Base-by-base conservation (phyloP, 176 grass and related monocot genomes). In the Cenchrus americanus region DNA sequence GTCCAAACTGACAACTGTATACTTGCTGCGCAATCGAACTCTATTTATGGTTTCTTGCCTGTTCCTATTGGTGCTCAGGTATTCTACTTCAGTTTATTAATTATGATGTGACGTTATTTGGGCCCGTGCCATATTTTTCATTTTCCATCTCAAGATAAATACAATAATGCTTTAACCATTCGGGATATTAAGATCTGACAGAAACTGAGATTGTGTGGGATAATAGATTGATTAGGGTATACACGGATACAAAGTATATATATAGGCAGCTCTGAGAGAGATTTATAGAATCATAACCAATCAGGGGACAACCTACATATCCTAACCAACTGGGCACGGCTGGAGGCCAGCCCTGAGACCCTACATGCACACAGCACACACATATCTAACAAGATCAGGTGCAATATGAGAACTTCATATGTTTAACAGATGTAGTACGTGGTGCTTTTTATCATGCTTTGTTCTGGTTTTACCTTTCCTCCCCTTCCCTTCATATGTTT, bases 11-110 rank as follows among this genome's bases (percentile, higher is more conserved):
- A 94, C 73, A 94, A 88, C 68, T 96, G 83, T 75, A 83, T 99
- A 90, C 90, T 99, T 89, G 91, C 89, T 44, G 81, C 82, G 10
- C 71, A 92, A 66, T 85, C 87, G 84, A 91, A 92, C 87, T 90
- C 83, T 87, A 81, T 99, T 83, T 85, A 92, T 90, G 85, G 97
- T 79, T 76, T 99, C 70, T 73, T 99, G 84, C 88, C 97, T 71
- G 88, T 99, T 66, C 97, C 97, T 89, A 91, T 99, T 87, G 93
- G 93, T 66, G 97, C 93, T 15, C 93, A 99, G 93, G 93, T 96
- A 99, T 79, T 69, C 18, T 59, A 46, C 3, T 88, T 83, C 73
- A 27, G 19, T 83, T 87, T 87, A 67, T 88, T 62, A 62, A 63
- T 81, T 75, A 60, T 34, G 47, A 59, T 85, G 37, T 60, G 53